These are phyloP conservation scores for Cytospora piceae DNA, from an alignment of 2,329 filamentous ascomycete species.

Conservation along the genomic window DNA sequence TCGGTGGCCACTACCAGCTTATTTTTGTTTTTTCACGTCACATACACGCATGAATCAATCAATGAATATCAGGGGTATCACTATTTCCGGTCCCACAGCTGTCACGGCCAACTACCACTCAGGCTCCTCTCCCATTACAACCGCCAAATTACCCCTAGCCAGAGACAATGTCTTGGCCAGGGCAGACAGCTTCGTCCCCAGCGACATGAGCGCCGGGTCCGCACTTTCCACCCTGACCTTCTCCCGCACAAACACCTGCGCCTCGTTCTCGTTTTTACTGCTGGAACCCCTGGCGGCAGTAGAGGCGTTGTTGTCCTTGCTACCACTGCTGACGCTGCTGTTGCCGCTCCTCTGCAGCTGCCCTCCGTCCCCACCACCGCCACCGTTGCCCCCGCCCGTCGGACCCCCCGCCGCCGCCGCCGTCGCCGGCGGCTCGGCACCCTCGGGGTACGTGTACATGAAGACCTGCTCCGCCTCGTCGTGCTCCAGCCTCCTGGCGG, in stretches of 20 bases:
- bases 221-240: conserved; percentile 88
- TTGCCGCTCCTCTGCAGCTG: background rate
- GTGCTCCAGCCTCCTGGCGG: conserved; percentile 66
- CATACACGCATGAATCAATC: conserved; percentile 12
- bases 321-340: background rate
- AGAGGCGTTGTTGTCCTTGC: background rate
- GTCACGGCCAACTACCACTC: conserved; percentile 38
- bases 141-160: conserved; percentile 71
- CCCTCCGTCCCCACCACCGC: conserved; percentile 33
- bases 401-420: conserved; percentile 25
- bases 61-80: conserved; percentile 27
- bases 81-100: background rate
- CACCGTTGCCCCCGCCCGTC: background rate
- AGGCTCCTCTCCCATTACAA: conserved; percentile 71
- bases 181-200: conserved; percentile 81
- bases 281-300: background rate
- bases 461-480: conserved; percentile 83
- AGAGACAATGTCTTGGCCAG: conserved; percentile 73
- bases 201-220: conserved; percentile 82
- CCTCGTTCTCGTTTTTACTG: conserved; percentile 45
- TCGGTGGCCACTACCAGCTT: background rate
- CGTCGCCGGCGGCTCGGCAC: conserved; percentile 18
- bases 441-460: conserved; percentile 48
- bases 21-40: background rate
- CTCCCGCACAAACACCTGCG: conserved; percentile 83